Evolutionary conservation across 1,284 basidiomycete genomes (phyloP).

Genomic region (Fomitiporia mediterranea): DNA sequence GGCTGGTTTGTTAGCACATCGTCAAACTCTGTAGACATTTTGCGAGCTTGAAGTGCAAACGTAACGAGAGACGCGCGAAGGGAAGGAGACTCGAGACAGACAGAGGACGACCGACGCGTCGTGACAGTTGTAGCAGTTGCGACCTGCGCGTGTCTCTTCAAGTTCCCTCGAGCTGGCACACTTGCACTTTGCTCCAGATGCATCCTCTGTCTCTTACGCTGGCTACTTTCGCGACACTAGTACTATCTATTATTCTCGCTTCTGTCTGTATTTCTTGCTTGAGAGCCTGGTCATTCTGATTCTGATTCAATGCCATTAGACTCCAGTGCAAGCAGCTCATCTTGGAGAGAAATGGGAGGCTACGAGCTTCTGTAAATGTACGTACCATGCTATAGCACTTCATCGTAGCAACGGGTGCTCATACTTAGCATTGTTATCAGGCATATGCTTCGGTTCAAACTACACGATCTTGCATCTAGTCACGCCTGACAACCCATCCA

Average conservation of each 20-base stretch:
- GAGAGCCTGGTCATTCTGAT: conserved; percentile 3
- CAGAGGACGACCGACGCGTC: conserved; percentile 12
- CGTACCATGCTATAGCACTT: conserved; percentile 10
- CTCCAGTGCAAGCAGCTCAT: conserved; percentile 38
- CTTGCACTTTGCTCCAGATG: background rate
- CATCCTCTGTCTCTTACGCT: background rate
- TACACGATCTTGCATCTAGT: conserved; percentile 83
- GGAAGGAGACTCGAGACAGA: background rate
- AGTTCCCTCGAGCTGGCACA: too few relatives aligned
- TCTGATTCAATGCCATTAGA: conserved; percentile 30
- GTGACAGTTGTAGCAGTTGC: conserved; percentile 3
- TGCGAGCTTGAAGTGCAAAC: background rate
- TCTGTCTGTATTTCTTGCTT: background rate
- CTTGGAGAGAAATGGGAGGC: conserved; percentile 73
- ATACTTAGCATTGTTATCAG: conserved; percentile 36
- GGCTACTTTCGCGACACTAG: background rate
- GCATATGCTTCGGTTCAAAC: conserved; percentile 86
- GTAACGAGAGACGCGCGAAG: background rate
- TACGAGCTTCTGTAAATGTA: conserved; percentile 81
- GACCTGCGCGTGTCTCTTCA: too few relatives aligned
- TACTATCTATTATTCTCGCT: conserved; percentile 3
- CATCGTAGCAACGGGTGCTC: background rate
- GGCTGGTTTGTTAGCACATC: conserved; percentile 91
- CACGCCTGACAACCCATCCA: conserved; percentile 76
- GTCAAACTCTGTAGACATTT: conserved; percentile 79